These are phyloP conservation scores for Candida sanyaensis DNA, from an alignment of 1,139 yeast genomes.

Conservation along the genomic window DNA sequence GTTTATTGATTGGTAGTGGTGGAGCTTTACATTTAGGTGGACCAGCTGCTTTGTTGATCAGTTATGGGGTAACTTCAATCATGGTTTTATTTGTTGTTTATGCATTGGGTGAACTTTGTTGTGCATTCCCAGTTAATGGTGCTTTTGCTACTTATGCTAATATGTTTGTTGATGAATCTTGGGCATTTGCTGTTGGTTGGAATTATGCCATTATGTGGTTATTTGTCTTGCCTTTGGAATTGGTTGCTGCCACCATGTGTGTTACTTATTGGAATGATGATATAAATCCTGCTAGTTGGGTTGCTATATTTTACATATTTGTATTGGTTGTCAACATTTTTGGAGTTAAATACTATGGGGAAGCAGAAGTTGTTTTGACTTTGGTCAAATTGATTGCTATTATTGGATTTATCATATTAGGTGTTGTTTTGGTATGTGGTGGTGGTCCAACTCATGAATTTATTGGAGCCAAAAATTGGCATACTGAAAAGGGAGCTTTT, in stretches of 20 bases:
- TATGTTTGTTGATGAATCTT: slow-evolving; percentile 68
- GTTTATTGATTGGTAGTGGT: slow-evolving; percentile 76
- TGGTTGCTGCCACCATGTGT: slow-evolving; percentile 76
- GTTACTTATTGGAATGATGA: slow-evolving; percentile 62
- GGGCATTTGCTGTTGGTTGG: slow-evolving; percentile 84
- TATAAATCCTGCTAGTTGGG: slow-evolving; percentile 65
- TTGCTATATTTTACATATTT: slow-evolving; percentile 62
- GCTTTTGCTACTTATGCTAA: slow-evolving; percentile 75
- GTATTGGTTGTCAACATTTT: slow-evolving; percentile 60
- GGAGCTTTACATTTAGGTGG: slow-evolving; percentile 70
- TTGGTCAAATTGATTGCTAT: slow-evolving; percentile 62
- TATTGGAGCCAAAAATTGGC: slow-evolving; percentile 65
- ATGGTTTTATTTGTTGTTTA: slow-evolving; percentile 76
- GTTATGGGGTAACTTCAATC: slow-evolving; percentile 67
- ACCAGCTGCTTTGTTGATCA: slow-evolving; percentile 74
- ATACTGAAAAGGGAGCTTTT: slow-evolving; percentile 53
- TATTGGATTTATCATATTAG: slow-evolving; percentile 63
- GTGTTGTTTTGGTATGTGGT: slow-evolving; percentile 63
- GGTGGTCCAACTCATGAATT: slow-evolving; percentile 67
- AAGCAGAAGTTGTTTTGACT: slow-evolving; percentile 67
- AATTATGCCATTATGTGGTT: slow-evolving; percentile 82
- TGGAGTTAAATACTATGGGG: slow-evolving; percentile 76
- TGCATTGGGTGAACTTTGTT: slow-evolving; percentile 85
- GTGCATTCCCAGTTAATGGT: slow-evolving; percentile 77
- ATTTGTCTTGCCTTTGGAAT: slow-evolving; percentile 71